Conservation (phyloP, 768 basidiomycete species). For the Gyrodon lividus region DNA sequence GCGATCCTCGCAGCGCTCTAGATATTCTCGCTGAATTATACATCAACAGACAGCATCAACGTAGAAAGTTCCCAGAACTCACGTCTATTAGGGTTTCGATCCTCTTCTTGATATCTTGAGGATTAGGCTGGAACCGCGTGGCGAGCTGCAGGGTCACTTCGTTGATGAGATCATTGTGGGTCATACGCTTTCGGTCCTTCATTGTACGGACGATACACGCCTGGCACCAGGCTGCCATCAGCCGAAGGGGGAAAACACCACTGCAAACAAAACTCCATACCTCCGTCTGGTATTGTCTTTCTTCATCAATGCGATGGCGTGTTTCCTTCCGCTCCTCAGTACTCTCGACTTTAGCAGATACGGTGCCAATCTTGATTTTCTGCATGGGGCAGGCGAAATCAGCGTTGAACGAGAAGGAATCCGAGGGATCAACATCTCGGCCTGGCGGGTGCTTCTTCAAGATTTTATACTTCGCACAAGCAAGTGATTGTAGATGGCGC, state of each 20-base stretch:
- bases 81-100: slow-evolving; percentile 95
- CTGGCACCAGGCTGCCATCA: slow-evolving; percentile 42
- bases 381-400: slow-evolving; percentile 79
- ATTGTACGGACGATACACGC: slow-evolving; percentile 97
- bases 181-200: slow-evolving; percentile 92
- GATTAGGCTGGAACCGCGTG: slow-evolving; percentile 82
- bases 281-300: slow-evolving; percentile 86
- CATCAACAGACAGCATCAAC: neutral
- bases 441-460: slow-evolving; percentile 89
- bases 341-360: slow-evolving; percentile 86
- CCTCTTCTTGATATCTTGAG: slow-evolving; percentile 85
- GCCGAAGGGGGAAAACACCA: neutral
- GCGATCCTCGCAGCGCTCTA: slow-evolving; percentile 85
- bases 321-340: slow-evolving; percentile 89
- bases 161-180: slow-evolving; percentile 83
- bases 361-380: slow-evolving; percentile 90
- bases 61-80: slow-evolving; percentile 20
- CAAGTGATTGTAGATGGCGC: slow-evolving; percentile 93
- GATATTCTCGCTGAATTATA: slow-evolving; percentile 75
- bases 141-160: slow-evolving; percentile 89
- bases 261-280: slow-evolving; percentile 39
- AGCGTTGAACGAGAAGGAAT: slow-evolving; percentile 88
- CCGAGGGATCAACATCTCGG: slow-evolving; percentile 71
- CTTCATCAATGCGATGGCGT: slow-evolving; percentile 85
- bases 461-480: slow-evolving; percentile 92